Percentiles rank a stretch among this genome's conserved stretches.
These are phyloP conservation scores for Oenanthe sinensis DNA, from an alignment of 129 eudicot species.

Conservation along the genomic window DNA sequence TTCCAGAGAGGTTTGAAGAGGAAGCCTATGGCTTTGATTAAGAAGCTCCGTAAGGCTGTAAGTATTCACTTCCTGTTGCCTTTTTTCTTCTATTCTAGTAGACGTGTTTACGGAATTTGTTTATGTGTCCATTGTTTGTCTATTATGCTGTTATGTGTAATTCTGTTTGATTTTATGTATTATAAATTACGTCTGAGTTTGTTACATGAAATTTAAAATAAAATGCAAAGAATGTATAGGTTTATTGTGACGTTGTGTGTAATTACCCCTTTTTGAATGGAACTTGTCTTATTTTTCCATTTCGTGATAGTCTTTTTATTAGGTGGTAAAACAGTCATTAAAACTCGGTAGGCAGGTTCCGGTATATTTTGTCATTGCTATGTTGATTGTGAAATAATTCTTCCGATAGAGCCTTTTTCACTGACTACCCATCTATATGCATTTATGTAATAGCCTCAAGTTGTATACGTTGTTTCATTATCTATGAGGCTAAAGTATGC, in stretches of 20 bases:
- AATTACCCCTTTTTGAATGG: neutral
- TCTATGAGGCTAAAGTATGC: no score
- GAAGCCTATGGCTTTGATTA: slow-evolving; percentile 94
- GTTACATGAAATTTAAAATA: no score
- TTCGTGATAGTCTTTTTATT: neutral
- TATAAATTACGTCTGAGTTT: no score
- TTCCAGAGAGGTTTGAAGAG: slow-evolving; percentile 85
- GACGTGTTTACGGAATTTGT: neutral
- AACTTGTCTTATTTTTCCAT: neutral
- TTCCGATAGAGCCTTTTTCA: neutral
- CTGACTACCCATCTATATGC: neutral
- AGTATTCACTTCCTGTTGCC: neutral
- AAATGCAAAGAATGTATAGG: no score
- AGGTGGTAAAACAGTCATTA: neutral
- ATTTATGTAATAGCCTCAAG: neutral
- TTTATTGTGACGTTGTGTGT: neutral
- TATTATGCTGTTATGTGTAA: neutral
- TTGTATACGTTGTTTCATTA: neutral
- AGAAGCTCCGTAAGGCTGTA: slow-evolving; percentile 90
- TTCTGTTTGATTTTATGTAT: no score
- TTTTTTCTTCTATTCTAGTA: neutral
- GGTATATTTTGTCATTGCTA: neutral
- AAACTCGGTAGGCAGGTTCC: neutral
- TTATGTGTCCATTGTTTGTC: neutral
- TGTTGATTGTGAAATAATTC: neutral